Base-by-base conservation (phyloP, 768 basidiomycete species). In the Crepidotus variabilis region DNA sequence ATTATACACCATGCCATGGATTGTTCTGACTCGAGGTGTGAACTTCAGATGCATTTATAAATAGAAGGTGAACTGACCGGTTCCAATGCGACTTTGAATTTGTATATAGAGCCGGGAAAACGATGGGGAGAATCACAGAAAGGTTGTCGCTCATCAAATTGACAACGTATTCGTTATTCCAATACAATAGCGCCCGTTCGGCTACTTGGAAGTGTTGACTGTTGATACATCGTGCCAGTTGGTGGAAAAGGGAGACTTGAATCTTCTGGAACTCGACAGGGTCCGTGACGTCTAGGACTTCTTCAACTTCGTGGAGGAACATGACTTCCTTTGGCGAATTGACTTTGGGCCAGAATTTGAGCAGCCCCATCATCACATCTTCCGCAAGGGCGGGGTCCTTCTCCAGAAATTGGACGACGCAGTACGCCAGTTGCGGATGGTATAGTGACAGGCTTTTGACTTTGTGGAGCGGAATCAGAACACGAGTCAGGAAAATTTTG, bases 151-250 rank as follows among this genome's bases (percentile, higher is more conserved):
- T 92, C 93, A 99, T 98, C 52, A 99, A 83, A 72, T 97, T 99
- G 65, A 99, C 92, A 62, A 98, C 95, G 74, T 98, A 99, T 75
- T 98, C 97, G 75, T 98, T 98, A 76, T 98, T 98, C 97, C 97
- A 99, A 71, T 97, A 98, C 63, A 97, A 81, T 57, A 99, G 73
- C 2, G 96, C 96, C 45, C 97, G 85, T 72, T 99, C 97, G 6
- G 97, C 96, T 28, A 99, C 96, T 74, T 99, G 97, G 84, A 99
- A 99, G 73, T 99, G 97, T 71, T 98, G 97, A 67, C 92, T 94
- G 70, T 96, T 97, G 83, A 99, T 94, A 75, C 97, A 99, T 58
- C 93, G 83, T 33, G 95, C 88, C 24, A 99, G 82, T 70, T 98
- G 97, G 54, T 87, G 87, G 81, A 99, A 99, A 45, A 98, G 76